Evolutionary conservation across 169 alveolate species (phyloP), one percentile per base, ranked within the genome.

Genomic region (Plasmodium malariae): DNA sequence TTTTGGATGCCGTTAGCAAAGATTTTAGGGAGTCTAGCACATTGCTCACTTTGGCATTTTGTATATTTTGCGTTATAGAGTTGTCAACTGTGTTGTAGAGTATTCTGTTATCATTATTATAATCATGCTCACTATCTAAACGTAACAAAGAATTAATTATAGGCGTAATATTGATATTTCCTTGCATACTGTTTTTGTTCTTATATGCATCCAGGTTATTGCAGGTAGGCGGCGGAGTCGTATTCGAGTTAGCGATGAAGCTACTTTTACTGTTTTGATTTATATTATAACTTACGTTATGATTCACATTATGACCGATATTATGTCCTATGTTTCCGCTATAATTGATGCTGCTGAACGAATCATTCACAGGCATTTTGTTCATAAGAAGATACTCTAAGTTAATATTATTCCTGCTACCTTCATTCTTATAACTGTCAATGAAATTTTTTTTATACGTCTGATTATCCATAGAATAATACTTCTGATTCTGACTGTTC

Each of bases 21-120:
- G 90, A 80, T 45, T 80, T 80, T 28, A 80, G 57, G 21, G 90
- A 80, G 19, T 80, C 90, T n/a, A 80, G 30, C 7, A 80, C 90
- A 26, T 80, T 80, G 26, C 54, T 80, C 14, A 80, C 90, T 59
- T 80, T 80, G 4, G 90, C 90, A 28, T 80, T 80, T 51, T 80
- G 76, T 65, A 80, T 80, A 17, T 55, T 67, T 57, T 80, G 85
- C 1, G 65, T 40, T 51, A 80, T 80, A 28, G 59, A 67, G 43
- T 80, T 32, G 1, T 37, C 74, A 5, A 1, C 17, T n/a, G 12
- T 3, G 0, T 43, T 9, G 28, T n/a, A 60, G 0, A 32, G 32
- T 34, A 54, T 32, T n/a, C 28, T 62, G 5, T 34, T 65, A 54
- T 74, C 74, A 49, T 36, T 65, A n/a, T n/a, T n/a, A 12, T 60